Percentiles rank a stretch among this genome's conserved stretches.
These are phyloP conservation scores for Tetracladium maxilliforme DNA, from an alignment of 2,329 filamentous ascomycete genomes.

Conservation along the genomic window DNA sequence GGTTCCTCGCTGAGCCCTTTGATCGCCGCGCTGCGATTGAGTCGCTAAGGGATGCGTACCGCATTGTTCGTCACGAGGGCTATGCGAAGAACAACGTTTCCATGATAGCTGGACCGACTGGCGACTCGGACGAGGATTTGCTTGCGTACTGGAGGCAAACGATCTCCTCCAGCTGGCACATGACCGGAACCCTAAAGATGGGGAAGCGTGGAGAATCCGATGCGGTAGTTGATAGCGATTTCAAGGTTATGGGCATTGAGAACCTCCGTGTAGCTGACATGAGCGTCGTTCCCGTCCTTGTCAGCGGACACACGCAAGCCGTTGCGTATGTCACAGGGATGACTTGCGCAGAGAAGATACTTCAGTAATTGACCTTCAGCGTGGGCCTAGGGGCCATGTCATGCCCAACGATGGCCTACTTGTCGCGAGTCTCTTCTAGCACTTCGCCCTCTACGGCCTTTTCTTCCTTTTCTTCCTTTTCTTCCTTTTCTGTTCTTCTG, in stretches of 20 bases:
- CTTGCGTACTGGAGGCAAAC: constrained; percentile 23
- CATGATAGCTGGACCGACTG: constrained; percentile 24
- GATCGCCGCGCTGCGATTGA: constrained; percentile 35
- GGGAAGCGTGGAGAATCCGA: constrained; percentile 24
- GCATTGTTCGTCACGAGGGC: constrained; percentile 23
- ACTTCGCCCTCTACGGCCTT: no score
- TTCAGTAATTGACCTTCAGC: no score
- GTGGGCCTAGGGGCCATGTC: no score
- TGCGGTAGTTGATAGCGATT: constrained; percentile 31
- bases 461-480: no score
- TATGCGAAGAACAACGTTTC: constrained; percentile 27
- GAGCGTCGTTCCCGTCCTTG: constrained; percentile 25
- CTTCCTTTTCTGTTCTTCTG: no score
- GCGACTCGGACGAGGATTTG: constrained; percentile 37
- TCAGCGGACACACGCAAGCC: constrained; percentile 33
- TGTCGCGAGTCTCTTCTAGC: no score
- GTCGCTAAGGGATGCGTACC: constrained; percentile 24
- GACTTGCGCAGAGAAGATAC: constrained; percentile 33
- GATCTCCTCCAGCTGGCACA: constrained; percentile 34
- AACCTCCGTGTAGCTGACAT: constrained; percentile 34
- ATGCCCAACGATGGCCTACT: no score
- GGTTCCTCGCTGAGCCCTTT: constrained; percentile 35
- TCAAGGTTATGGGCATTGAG: constrained; percentile 30
- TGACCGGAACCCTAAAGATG: constrained; percentile 42
- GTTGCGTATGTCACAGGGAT: constrained; percentile 37